Conservation (phyloP, 2,329 filamentous ascomycete species). For the Cytospora leucostoma region DNA sequence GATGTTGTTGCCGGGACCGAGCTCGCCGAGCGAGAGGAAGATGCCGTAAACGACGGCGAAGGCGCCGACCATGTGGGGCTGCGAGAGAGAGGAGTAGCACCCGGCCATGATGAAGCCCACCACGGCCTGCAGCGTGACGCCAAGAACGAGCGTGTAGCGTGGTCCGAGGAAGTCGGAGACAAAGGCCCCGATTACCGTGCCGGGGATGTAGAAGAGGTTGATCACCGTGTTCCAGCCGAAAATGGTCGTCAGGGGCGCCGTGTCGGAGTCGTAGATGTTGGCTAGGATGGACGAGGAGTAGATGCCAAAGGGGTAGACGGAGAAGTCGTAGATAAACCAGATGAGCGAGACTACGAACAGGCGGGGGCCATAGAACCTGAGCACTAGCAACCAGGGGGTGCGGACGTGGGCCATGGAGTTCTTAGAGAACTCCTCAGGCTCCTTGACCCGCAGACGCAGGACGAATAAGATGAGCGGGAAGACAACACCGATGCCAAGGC, state of each 20-base stretch:
- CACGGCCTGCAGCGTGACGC: conserved; percentile 71
- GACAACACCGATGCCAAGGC: conserved; percentile 75
- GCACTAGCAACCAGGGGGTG: conserved; percentile 57
- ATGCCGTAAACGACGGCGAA: conserved; percentile 81
- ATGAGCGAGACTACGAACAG: conserved; percentile 70
- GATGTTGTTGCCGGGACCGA: conserved; percentile 90
- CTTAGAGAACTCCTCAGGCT: conserved; percentile 75
- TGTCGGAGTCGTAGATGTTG: conserved; percentile 58
- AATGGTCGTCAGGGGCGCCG: conserved; percentile 65
- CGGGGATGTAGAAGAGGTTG: conserved; percentile 87
- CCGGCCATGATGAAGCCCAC: conserved; percentile 90
- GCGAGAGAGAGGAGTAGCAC: conserved; percentile 69
- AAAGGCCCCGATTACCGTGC: conserved; percentile 75
- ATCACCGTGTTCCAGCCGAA: conserved; percentile 90
- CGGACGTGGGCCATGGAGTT: conserved; percentile 66
- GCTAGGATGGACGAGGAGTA: conserved; percentile 76
- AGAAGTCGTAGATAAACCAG: conserved; percentile 73
- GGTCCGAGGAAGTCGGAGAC: conserved; percentile 79
- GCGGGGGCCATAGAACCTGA: conserved; percentile 72
- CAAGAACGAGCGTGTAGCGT: conserved; percentile 69
- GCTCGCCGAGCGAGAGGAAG: conserved; percentile 75
- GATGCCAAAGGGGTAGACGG: conserved; percentile 80
- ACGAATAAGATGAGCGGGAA: conserved; percentile 73
- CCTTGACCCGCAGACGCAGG: conserved; percentile 71
- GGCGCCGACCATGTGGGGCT: conserved; percentile 65